Evolutionary conservation across 495 filamentous ascomycete species (phyloP).

Genomic region (Physcia stellaris): DNA sequence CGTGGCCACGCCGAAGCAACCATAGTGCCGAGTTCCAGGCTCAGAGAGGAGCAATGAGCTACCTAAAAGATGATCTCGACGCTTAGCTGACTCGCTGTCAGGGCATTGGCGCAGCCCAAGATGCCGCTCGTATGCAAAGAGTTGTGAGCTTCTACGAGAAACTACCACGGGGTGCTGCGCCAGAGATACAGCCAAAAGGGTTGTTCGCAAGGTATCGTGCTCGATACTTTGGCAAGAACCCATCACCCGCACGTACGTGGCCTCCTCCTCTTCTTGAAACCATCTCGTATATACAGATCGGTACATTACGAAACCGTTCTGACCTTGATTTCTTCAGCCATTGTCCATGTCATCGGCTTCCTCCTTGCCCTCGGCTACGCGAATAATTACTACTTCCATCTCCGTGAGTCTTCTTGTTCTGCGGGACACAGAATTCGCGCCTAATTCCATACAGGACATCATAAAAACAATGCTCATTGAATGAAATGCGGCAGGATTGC

Average conservation of each 20-base stretch:
- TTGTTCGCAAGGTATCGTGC: conserved; percentile 78
- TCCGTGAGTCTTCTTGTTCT: conserved; percentile 51
- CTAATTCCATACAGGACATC: conserved; percentile 56
- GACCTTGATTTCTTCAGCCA: too few species aligned
- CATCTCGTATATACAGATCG: background rate
- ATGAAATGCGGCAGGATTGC: too few species aligned
- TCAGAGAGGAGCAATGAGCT: too few species aligned
- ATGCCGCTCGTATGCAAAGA: conserved; percentile 91
- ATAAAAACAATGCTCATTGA: conserved; percentile 99
- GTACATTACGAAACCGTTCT: too few species aligned
- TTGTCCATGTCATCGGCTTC: conserved; percentile 69
- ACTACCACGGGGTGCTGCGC: conserved; percentile 79
- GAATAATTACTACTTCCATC: conserved; percentile 98
- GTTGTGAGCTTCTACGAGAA: conserved; percentile 97
- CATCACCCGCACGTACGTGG: conserved; percentile 71
- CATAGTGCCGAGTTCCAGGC: too few species aligned
- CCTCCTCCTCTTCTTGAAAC: background rate
- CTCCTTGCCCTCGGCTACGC: conserved; percentile 74
- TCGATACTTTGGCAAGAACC: conserved; percentile 88
- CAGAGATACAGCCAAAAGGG: conserved; percentile 64
- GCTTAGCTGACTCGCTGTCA: conserved; percentile 21
- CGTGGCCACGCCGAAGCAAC: too few species aligned
- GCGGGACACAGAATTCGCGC: conserved; percentile 4
- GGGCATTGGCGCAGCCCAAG: conserved; percentile 82
- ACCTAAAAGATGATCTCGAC: background rate